Evolutionary conservation across 257 asterid genomes (phyloP), one percentile per base, ranked within the genome.

Genomic region (Ilex asprella): DNA sequence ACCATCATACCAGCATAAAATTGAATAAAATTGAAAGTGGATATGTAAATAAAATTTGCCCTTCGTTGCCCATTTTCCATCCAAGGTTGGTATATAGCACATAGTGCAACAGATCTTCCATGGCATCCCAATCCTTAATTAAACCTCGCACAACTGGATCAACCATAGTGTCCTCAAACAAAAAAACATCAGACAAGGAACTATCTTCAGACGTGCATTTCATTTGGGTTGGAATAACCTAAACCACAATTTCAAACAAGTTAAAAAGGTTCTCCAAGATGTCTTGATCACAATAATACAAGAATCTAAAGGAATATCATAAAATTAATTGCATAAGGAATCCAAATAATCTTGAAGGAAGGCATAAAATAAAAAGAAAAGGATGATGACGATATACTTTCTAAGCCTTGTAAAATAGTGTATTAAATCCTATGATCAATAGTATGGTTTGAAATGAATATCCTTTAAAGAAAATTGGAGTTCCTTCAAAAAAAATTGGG

Each of bases 41-140:
- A 55, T 93, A 97, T 7, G 99, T 82, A 63, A 93, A 93, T 72
- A 93, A 72, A 76, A 93, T 81, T 68, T 89, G 95, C 16, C 99
- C 97, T 79, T 93, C 99, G 56, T 93, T 89, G 60, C 99, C 99
- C 8, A 87, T 86, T 73, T 93, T 97, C 97, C 97, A 93, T 53
- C 96, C 99, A 60, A 93, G 79, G 60, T 87, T 89, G 66, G 79
- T 69, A 70, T 93, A 93, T 57, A 93, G 76, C 56, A 84, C 89
- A 77, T 93, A 86, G 65, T 73, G 80, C 62, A 93, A 71, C 30
- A 93, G 81, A 77, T 93, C 99, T 77, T 93, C 99, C 82, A 87
- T 80, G 58, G 99, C 99, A 77, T 93, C 99, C 99, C 99, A 89
- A 60, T 93, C 96, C 54, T 70, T 79, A 43, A 89, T 73, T 64